phyloP scores from a whole-genome alignment of 169 alveolate species.

The Eimeria brunetti region DNA sequence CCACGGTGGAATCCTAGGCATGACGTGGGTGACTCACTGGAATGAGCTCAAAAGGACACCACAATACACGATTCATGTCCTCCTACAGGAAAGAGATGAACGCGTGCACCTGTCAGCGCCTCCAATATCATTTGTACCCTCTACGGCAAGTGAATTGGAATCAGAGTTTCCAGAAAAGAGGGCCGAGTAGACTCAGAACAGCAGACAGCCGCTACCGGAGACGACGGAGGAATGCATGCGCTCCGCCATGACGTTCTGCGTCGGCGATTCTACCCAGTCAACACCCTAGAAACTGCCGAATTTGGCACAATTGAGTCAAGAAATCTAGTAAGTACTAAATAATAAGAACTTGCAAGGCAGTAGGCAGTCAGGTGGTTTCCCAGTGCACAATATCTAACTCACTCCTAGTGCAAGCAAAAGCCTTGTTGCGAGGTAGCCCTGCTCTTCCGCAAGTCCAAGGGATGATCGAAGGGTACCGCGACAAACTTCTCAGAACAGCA shows the following conservation, averaged over 20 bases:
- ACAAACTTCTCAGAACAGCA: too few species aligned
- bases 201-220: neutral
- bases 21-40: neutral
- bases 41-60: neutral
- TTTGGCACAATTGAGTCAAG: neutral
- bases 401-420: neutral
- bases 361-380: neutral
- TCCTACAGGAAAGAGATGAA: neutral
- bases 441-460: neutral
- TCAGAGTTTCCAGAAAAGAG: neutral
- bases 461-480: neutral
- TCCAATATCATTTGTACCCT: neutral
- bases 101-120: neutral
- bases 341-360: neutral
- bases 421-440: neutral
- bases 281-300: neutral
- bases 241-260: neutral
- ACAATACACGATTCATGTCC: neutral
- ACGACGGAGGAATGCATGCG: neutral
- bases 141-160: neutral
- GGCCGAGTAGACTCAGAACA: neutral
- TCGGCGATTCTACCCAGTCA: neutral
- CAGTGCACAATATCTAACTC: neutral
- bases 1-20: neutral
- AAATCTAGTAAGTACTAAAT: neutral